Evolutionary conservation across 2,329 filamentous ascomycete genomes (phyloP).

Genomic region (Trichoderma atroviride): DNA sequence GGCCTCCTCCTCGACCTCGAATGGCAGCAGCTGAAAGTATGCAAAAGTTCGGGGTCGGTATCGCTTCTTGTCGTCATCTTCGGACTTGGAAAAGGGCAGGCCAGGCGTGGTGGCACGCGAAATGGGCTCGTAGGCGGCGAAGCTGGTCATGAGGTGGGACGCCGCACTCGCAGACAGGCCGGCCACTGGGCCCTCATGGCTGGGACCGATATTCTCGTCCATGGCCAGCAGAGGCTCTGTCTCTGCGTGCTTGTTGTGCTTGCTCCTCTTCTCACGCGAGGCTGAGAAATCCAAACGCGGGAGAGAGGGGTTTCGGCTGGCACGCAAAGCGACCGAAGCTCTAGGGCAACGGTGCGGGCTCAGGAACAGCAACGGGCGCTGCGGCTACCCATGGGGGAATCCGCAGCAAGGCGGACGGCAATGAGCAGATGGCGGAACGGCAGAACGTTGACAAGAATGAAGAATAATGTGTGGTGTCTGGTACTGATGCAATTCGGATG

Average conservation of each 20-base stretch:
- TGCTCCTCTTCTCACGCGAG: background rate
- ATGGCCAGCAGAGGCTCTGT: conserved; percentile 31
- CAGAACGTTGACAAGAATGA: background rate
- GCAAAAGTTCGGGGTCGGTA: conserved; percentile 89
- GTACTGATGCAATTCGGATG: conserved; percentile 12
- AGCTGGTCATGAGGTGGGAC: conserved; percentile 41
- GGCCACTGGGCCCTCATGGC: conserved; percentile 37
- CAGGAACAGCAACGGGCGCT: conserved; percentile 13
- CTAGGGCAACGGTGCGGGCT: conserved; percentile 19
- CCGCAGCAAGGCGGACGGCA: conserved; percentile 12
- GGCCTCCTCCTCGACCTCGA: conserved; percentile 77
- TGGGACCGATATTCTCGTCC: conserved; percentile 45
- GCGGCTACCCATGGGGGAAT: conserved; percentile 25
- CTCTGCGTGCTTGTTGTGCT: background rate
- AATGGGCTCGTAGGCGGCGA: conserved; percentile 64
- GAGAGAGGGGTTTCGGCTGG: conserved; percentile 17
- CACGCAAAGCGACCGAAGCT: conserved; percentile 16
- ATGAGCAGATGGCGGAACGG: background rate
- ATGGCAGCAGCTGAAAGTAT: conserved; percentile 89
- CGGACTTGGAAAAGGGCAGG: conserved; percentile 53
- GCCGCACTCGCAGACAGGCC: conserved; percentile 39
- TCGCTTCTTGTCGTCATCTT: conserved; percentile 61
- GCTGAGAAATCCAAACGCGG: conserved; percentile 11
- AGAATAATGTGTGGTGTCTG: background rate
- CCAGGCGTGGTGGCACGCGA: conserved; percentile 88